Evolutionary conservation across 1,284 basidiomycete genomes (phyloP).

Genomic region (Boletus mariae): DNA sequence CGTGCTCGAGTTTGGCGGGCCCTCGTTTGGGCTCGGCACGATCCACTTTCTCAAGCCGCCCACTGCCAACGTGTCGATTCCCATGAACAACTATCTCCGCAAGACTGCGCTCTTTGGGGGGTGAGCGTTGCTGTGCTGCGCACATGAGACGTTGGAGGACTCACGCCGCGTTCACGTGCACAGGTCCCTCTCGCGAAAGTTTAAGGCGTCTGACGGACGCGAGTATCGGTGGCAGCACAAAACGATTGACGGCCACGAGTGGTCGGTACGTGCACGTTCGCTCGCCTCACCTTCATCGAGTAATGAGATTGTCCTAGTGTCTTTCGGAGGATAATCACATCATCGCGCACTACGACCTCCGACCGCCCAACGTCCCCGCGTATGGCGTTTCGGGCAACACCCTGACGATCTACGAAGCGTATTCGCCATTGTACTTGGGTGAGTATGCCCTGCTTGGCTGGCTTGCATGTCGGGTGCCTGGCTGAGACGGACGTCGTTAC

Average conservation of each 20-base stretch:
- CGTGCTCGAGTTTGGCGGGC: constrained; percentile 51
- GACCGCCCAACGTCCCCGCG: constrained; percentile 46
- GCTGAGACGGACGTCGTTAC: constrained; percentile 8
- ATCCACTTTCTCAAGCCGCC: constrained; percentile 47
- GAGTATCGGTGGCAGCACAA: constrained; percentile 65
- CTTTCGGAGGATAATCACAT: constrained; percentile 49
- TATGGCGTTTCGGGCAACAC: constrained; percentile 65
- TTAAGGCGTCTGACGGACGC: constrained; percentile 57
- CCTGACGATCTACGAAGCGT: constrained; percentile 58
- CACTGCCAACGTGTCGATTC: constrained; percentile 39
- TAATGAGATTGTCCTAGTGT: constrained; percentile 41
- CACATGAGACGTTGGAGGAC: background rate
- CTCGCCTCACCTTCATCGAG: background rate
- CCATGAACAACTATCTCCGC: constrained; percentile 58
- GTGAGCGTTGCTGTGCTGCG: constrained; percentile 37
- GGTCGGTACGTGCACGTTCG: constrained; percentile 47
- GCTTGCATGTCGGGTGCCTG: background rate
- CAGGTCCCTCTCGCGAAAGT: constrained; percentile 63
- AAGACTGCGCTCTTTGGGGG: constrained; percentile 60
- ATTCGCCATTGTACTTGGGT: constrained; percentile 55
- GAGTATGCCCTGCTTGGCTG: constrained; percentile 19
- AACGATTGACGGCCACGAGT: constrained; percentile 54
- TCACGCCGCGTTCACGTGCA: background rate
- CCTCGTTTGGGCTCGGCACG: constrained; percentile 52
- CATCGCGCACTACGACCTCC: constrained; percentile 60